Evolutionary conservation across 2,329 filamentous ascomycete genomes (phyloP), one percentile per base, ranked within the genome.

Genomic region (Penicillium glabrum): DNA sequence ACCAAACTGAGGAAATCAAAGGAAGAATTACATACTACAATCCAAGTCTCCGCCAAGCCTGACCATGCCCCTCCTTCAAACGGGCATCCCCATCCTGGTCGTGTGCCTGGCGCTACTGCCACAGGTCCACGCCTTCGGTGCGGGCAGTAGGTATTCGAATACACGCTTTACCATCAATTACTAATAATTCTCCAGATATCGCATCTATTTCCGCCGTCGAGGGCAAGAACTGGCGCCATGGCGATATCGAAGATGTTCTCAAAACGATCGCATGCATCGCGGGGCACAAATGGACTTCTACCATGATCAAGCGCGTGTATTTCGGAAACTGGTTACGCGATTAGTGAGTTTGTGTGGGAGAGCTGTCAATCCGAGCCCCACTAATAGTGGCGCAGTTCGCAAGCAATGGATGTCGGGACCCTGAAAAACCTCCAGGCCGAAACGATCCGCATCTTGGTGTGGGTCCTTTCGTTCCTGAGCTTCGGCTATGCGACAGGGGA

Each of bases 251-350:
- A 78, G 90, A 93, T 73, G 86, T 90, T 77, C 85, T 95, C 67
- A 89, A 90, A 74, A 89, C 86, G 6, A 77, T 93, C 62, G 85
- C 88, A 29, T 93, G 91, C 67, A 82, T 93, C 56, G 83, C 88
- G 61, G 90, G 90, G 56, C 90, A 92, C 71, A 93, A 93, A 78
- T 95, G 90, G 90, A 90, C 89, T 1, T 86, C 86, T 14, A 87
- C 90, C 80, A 85, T 90, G 76, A 82, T 93, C 52, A 89, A 89
- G 75, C 83, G 89, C 54, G 87, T 88, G 29, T 93, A 92, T 76
- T 93, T 93, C 78, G 90, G 90, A 41, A 95, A 95, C 75, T 95
- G 90, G 90, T 79, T 93, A 41, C 84, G 90, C 58, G 90, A 93
- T 77, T 95, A 95, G 74, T 77, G 58, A 66, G 74, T 69, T 35